Percentiles rank a stretch among this genome's conserved stretches.
Conservation (phyloP, 2,329 filamentous ascomycete genomes). For the Herpotrichia juniperi region DNA sequence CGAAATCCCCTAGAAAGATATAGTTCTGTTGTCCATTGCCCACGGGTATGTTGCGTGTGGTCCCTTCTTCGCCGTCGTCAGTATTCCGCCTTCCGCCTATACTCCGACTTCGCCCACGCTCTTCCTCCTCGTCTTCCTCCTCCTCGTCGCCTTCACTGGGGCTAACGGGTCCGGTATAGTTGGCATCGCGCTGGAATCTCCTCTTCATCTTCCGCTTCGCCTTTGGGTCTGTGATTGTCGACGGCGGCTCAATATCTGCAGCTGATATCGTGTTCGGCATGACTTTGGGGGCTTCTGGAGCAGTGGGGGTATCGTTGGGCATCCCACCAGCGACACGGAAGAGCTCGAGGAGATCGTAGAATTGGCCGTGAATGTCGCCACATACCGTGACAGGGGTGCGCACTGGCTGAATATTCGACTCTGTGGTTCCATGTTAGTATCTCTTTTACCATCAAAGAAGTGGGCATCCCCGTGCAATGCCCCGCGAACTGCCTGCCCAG, state of each 20-base stretch:
- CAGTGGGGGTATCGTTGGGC: constrained; percentile 73
- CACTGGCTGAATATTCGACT: constrained; percentile 99
- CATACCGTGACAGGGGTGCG: constrained; percentile 95
- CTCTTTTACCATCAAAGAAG: neutral
- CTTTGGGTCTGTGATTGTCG: constrained; percentile 85
- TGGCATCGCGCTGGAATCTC: constrained; percentile 56
- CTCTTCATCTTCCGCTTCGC: constrained; percentile 81
- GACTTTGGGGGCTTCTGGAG: constrained; percentile 70
- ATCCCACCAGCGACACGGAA: constrained; percentile 97
- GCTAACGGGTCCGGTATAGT: constrained; percentile 59
- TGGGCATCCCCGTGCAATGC: neutral
- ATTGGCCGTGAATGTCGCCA: constrained; percentile 98
- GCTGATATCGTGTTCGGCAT: constrained; percentile 77
- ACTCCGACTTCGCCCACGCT: constrained; percentile 53
- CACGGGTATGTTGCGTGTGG: constrained; percentile 46
- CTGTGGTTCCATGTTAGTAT: constrained; percentile 53
- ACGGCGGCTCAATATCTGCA: constrained; percentile 91
- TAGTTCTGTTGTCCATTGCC: constrained; percentile 71
- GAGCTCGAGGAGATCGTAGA: constrained; percentile 95
- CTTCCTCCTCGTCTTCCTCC: constrained; percentile 56
- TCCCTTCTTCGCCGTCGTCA: constrained; percentile 51
- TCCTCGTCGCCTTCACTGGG: constrained; percentile 58
- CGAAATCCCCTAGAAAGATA: constrained; percentile 74
- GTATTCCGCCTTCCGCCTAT: constrained; percentile 47
- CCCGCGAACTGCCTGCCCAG: neutral